These are phyloP conservation scores for Cladobotryum protrusum DNA, from an alignment of 2,329 filamentous ascomycete species.

Conservation along the genomic window DNA sequence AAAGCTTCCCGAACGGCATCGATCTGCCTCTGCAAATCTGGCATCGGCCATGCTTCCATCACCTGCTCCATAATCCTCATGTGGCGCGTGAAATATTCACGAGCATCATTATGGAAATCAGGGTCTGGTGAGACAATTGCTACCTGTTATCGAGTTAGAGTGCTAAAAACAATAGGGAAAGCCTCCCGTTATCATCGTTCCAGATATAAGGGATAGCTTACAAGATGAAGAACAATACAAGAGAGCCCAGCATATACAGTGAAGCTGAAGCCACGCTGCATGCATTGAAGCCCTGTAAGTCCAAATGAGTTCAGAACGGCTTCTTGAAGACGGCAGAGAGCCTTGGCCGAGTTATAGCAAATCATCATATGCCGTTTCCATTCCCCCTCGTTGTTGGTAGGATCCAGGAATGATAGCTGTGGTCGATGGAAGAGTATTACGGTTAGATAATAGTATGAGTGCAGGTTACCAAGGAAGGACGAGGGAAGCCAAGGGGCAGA, in stretches of 20 bases:
- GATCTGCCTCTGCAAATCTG: constrained; percentile 84
- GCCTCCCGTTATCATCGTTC: neutral
- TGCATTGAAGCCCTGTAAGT: constrained; percentile 74
- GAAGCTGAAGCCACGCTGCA: constrained; percentile 92
- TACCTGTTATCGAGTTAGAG: constrained; percentile 48
- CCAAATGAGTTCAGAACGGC: constrained; percentile 71
- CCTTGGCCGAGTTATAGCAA: constrained; percentile 79
- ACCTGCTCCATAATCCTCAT: constrained; percentile 91
- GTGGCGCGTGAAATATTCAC: constrained; percentile 84
- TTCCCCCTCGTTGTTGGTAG: constrained; percentile 59
- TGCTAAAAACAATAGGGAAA: constrained; percentile 2
- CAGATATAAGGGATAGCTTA: constrained; percentile 43
- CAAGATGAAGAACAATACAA: constrained; percentile 87
- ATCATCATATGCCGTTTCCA: constrained; percentile 88
- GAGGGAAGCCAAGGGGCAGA: constrained; percentile 79
- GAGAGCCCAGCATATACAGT: constrained; percentile 89
- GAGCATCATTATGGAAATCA: constrained; percentile 75
- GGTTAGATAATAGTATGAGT: constrained; percentile 80
- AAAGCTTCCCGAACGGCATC: constrained; percentile 86
- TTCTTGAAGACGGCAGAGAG: constrained; percentile 80
- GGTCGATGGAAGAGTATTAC: constrained; percentile 84
- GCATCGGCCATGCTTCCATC: constrained; percentile 76
- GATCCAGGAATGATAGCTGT: constrained; percentile 73
- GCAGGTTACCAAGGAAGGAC: constrained; percentile 82
- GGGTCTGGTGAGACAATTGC: constrained; percentile 90